phyloP scores from a whole-genome alignment of 2,329 filamentous ascomycete species.

The Ceratocystis eucalypticola region DNA sequence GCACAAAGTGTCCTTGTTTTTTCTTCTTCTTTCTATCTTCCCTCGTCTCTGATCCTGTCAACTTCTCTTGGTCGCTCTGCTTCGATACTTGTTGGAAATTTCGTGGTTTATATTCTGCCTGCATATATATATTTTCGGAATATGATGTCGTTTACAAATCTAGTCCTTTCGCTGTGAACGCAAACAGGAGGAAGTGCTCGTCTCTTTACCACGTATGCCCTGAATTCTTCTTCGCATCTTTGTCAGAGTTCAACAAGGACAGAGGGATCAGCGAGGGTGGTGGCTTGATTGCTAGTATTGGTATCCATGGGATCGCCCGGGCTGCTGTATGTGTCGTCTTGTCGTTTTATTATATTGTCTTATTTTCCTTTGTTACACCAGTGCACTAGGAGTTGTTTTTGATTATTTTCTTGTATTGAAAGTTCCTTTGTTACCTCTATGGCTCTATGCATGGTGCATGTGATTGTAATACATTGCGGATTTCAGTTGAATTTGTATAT shows the following conservation, averaged over 20 bases:
- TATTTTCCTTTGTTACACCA: constrained; percentile 1
- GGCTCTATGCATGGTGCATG: not conserved
- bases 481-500: not conserved
- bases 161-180: not conserved
- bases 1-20: constrained; percentile 7
- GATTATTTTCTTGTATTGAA: not conserved
- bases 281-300: not conserved
- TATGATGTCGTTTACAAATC: constrained; percentile 10
- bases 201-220: not conserved
- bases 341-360: constrained; percentile 8
- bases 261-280: not conserved
- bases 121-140: constrained; percentile 18
- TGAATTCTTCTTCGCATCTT: not conserved
- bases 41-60: not conserved
- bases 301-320: not conserved
- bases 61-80: constrained; percentile 8
- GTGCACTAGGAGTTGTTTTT: not conserved
- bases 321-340: not conserved
- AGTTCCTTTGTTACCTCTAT: not conserved
- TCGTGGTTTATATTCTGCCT: constrained; percentile 17
- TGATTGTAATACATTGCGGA: not conserved
- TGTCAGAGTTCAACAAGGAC: not conserved
- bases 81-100: constrained; percentile 17
- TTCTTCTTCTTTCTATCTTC: not conserved
- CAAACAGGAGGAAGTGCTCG: too few species aligned